Evolutionary conservation across 345 rosid species (phyloP), one percentile per base, ranked within the genome.

Genomic region (Rhizophora apiculata): DNA sequence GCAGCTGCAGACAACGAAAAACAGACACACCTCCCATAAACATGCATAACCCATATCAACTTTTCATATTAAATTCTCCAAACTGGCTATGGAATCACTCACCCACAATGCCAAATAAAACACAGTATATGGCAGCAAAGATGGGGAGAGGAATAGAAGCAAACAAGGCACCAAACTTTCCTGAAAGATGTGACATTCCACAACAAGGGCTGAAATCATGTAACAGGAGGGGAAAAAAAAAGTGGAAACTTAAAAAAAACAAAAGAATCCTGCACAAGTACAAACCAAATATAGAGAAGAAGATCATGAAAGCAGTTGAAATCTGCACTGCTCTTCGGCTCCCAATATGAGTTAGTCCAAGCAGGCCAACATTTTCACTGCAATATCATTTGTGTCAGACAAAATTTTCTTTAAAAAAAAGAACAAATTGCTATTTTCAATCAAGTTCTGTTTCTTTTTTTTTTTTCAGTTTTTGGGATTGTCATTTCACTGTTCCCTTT

Each of bases 341-440:
- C 64, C 99, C 99, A 68, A 92, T 87, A 72, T 73, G 86, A 5
- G 97, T 95, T 18, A 90, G 83, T 73, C 96, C 97, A 39, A 92
- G 92, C 39, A 95, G 96, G 78, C 99, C 98, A 6, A 92, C 93
- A 72, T 95, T 95, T 86, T 95, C 99, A 58, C 99, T 94, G 93
- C 79, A 83, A 57, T 39, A 77, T 51, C 65, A 72, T 43, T 63
- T 3, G 6, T 39, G 64, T 31, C 54, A 65, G n/a, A 32, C 9
- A 32, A 32, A 32, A 32, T 30, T 30, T 30, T 30, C 5, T 30
- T 6, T 67, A 48, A 43, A 43, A 57, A 68, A 74, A 22, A 27
- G 13, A n/a, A 56, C 31, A 24, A 8, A 24, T 21, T 56, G 60
- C 26, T 11, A 21, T 21, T n/a, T 21, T 6, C 31, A 3, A 24